A percentile compares a stretch with the other conserved stretches of the same genome.
Conservation (phyloP, 345 rosid genomes). For the Leavenworthia alabamica region DNA sequence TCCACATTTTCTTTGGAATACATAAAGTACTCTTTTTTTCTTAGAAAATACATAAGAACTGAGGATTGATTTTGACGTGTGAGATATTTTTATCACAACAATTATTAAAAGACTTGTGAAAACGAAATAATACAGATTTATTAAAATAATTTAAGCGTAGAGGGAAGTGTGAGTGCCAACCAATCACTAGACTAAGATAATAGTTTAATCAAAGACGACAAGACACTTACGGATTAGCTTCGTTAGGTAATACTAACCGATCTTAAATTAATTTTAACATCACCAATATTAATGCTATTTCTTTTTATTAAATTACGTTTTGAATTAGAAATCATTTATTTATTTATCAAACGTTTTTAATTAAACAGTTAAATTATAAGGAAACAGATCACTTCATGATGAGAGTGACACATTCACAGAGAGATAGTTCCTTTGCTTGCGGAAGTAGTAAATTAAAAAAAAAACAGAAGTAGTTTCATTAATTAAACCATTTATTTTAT, state of each 20-base stretch:
- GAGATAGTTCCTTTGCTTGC: constrained; percentile 22
- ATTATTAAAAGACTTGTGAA: constrained; percentile 12
- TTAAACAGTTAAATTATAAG: background rate
- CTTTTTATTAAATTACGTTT: constrained; percentile 8
- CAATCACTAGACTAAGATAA: constrained; percentile 14
- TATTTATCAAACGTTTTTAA: background rate
- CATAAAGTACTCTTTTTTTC: background rate
- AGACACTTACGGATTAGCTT: constrained; percentile 27
- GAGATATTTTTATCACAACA: constrained; percentile 7
- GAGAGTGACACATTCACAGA: constrained; percentile 22
- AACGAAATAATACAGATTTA: constrained; percentile 18
- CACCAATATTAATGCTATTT: background rate
- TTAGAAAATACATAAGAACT: constrained; percentile 15
- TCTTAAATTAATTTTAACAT: constrained; percentile 23
- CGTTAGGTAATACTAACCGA: constrained; percentile 33
- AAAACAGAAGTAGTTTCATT: background rate
- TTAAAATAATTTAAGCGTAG: constrained; percentile 12
- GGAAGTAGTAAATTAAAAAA: constrained; percentile 12
- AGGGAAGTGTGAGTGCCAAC: constrained; percentile 30
- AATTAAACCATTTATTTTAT: background rate
- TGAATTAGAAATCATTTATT: background rate
- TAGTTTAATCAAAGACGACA: constrained; percentile 31
- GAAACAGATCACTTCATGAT: constrained; percentile 25
- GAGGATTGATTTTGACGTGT: constrained; percentile 2
- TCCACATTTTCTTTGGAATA: background rate